Percentiles rank a stretch among this genome's conserved stretches.
Evolutionary conservation across 1,284 basidiomycete species (phyloP).

Genomic region (Cutaneotrichosporon sp.): DNA sequence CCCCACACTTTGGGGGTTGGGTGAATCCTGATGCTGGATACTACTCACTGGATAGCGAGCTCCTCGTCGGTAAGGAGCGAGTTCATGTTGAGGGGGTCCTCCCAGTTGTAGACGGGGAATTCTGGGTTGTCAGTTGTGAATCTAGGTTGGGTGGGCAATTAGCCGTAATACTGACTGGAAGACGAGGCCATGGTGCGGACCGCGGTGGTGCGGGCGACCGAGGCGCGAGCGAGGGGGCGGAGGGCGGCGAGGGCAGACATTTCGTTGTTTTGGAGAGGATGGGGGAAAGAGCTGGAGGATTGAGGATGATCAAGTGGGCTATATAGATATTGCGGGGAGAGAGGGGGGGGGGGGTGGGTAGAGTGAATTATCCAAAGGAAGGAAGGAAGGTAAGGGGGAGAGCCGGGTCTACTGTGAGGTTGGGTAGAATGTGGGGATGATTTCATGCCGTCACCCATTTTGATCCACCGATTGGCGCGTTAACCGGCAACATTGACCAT

Average conservation of each 20-base stretch:
- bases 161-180: conserved; percentile 16
- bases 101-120: conserved; percentile 66
- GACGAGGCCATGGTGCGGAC: conserved; percentile 24
- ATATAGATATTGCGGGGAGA: not conserved
- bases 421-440: too few species aligned
- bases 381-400: too few species aligned
- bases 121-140: conserved; percentile 20
- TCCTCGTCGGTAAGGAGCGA: conserved; percentile 86
- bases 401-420: too few species aligned
- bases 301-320: not conserved
- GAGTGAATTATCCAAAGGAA: too few species aligned
- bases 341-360: not conserved
- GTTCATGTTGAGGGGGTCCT: conserved; percentile 76
- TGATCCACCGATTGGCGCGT: conserved; percentile 5
- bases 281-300: not conserved
- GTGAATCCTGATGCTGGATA: too few species aligned
- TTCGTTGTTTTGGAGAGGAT: not conserved
- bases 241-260: conserved; percentile 8
- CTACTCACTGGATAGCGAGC: conserved; percentile 69
- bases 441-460: not conserved
- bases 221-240: conserved; percentile 18
- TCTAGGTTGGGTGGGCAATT: not conserved
- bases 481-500: not conserved
- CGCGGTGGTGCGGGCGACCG: conserved; percentile 13
- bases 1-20: not conserved